phyloP scores from a whole-genome alignment of 2,329 filamentous ascomycete genomes.

The Aspergillus jensenii region DNA sequence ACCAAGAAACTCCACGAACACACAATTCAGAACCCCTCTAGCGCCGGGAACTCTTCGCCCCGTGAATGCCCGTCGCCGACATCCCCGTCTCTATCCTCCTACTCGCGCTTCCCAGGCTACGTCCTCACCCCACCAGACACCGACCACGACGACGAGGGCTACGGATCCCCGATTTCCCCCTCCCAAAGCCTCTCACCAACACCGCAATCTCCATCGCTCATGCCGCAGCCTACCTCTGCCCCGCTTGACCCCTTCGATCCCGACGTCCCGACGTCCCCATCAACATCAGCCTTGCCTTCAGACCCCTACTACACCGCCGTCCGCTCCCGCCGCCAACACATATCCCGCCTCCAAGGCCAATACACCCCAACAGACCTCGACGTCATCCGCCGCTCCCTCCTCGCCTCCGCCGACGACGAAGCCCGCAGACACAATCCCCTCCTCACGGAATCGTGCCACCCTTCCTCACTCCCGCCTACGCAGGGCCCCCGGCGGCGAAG shows the following conservation, averaged over 20 bases:
- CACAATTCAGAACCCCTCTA: conserved; percentile 30
- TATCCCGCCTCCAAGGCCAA: conserved; percentile 42
- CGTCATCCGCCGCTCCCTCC: conserved; percentile 36
- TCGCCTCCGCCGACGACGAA: conserved; percentile 27
- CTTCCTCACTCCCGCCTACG: conserved; percentile 37
- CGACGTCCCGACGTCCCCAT: neutral
- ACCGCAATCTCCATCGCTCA: conserved; percentile 28
- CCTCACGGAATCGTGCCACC: conserved; percentile 35
- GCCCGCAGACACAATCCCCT: conserved; percentile 4
- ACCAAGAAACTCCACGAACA: conserved; percentile 44
- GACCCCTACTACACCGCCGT: conserved; percentile 25
- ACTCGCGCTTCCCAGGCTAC: conserved; percentile 23
- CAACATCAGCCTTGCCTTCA: neutral
- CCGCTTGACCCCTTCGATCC: conserved; percentile 22
- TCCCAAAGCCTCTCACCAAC: conserved; percentile 36
- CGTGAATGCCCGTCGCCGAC: conserved; percentile 22
- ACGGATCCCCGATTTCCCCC: conserved; percentile 57
- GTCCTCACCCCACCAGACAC: conserved; percentile 40
- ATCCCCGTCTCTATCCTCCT: conserved; percentile 14
- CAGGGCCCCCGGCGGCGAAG: conserved; percentile 30
- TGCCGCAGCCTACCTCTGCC: conserved; percentile 32
- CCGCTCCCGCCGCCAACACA: conserved; percentile 39
- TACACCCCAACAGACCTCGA: conserved; percentile 38
- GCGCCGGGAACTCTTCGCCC: conserved; percentile 16
- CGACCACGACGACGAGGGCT: conserved; percentile 39